A percentile compares a stretch with the other conserved stretches of the same genome.
Evolutionary conservation across 2,329 filamentous ascomycete species (phyloP).

Genomic region (Lachnellula hyalina): DNA sequence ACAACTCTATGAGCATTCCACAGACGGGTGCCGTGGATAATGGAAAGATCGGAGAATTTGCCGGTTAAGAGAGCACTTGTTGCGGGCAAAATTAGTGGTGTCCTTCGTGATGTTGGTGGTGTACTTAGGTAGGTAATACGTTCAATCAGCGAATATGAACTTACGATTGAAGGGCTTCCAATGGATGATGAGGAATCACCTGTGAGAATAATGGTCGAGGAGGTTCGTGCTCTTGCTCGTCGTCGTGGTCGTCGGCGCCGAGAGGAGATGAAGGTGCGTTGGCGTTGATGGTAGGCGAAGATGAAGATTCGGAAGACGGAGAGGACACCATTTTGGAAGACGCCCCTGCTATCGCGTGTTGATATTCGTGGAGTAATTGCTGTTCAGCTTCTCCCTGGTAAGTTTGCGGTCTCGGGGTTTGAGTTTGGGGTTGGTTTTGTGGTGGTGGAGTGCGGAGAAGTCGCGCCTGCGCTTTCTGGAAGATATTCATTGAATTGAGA

Average conservation of each 20-base stretch:
- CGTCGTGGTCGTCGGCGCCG: not conserved
- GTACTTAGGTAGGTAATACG: not conserved
- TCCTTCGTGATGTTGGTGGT: not conserved
- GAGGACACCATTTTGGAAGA: not conserved
- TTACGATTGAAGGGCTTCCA: conserved; percentile 14
- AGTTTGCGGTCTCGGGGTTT: not conserved
- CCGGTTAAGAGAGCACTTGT: conserved; percentile 20
- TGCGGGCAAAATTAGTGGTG: not conserved
- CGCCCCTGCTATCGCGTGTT: not conserved
- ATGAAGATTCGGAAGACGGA: not conserved
- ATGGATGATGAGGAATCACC: conserved; percentile 3
- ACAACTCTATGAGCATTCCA: conserved; percentile 26
- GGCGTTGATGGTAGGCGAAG: not conserved
- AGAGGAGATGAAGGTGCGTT: not conserved
- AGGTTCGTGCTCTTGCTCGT: not conserved
- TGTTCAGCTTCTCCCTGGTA: conserved; percentile 11
- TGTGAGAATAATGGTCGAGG: not conserved
- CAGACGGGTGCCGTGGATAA: conserved; percentile 14
- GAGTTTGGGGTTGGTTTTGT: not conserved
- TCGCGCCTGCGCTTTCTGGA: not conserved
- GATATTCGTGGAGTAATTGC: conserved; percentile 12
- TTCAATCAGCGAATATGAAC: not conserved
- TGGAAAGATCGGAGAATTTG: conserved; percentile 22
- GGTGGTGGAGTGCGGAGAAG: not conserved
- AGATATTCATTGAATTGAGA: not conserved